Evolutionary conservation across 1,139 yeast genomes (phyloP).

Genomic region (Debaryomyces udenii): DNA sequence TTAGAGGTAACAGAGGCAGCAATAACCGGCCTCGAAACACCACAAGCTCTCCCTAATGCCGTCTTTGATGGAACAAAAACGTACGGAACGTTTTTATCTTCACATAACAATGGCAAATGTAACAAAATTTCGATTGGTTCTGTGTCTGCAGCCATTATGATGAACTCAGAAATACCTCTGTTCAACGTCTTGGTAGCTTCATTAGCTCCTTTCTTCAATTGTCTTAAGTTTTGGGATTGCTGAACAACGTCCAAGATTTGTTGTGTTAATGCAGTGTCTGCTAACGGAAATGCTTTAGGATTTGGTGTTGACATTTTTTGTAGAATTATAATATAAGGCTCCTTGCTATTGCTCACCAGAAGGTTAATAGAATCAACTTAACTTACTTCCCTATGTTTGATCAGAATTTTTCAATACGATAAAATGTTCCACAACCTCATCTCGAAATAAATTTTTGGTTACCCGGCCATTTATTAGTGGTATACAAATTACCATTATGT

Average conservation of each 20-base stretch:
- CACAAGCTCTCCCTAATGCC: constrained; percentile 99
- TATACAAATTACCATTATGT: constrained; percentile 10
- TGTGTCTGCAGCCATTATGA: constrained; percentile 99
- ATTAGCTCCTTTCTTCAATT: constrained; percentile 98
- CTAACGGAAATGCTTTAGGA: constrained; percentile 98
- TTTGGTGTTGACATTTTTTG: constrained; percentile 69
- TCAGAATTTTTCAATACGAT: constrained; percentile 8
- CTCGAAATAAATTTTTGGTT: constrained; percentile 5
- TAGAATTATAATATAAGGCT: constrained; percentile 46
- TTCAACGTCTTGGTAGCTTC: constrained; percentile 99
- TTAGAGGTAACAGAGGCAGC: constrained; percentile 98
- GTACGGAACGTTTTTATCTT: constrained; percentile 98
- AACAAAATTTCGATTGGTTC: constrained; percentile 98
- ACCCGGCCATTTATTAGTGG: constrained; percentile 4
- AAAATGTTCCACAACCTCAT: not conserved
- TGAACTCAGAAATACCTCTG: constrained; percentile 99
- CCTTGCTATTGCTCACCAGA: constrained; percentile 67
- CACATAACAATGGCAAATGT: constrained; percentile 96
- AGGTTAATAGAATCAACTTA: constrained; percentile 12
- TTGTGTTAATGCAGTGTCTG: constrained; percentile 93
- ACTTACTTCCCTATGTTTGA: not conserved
- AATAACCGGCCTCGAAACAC: constrained; percentile 98
- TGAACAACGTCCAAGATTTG: constrained; percentile 97
- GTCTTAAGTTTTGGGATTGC: constrained; percentile 97
- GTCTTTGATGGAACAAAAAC: constrained; percentile 98